Evolutionary conservation across 1,284 basidiomycete genomes (phyloP), one percentile per base, ranked within the genome.

Genomic region (Golubevia sp.): DNA sequence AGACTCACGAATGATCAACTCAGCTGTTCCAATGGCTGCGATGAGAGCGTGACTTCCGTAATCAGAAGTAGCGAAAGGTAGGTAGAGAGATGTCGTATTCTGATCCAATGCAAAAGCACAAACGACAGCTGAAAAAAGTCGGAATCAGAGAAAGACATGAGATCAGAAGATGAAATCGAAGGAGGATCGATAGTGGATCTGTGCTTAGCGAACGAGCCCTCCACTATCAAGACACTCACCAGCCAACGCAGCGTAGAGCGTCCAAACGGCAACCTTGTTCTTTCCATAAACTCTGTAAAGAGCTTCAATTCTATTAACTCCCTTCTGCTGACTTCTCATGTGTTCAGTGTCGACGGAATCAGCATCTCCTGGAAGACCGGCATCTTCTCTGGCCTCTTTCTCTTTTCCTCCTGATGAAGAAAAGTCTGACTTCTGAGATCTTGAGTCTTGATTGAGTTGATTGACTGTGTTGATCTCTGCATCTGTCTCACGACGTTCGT

Each of bases 11-110:
- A 65, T 57, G 56, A 65, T 65, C 27, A 57, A 26, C 25, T 62
- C 61, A 18, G 48, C 61, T 20, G 61, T 62, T 11, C 50, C 61
- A 23, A 77, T 71, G 25, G 67, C 51, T 21, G 61, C 65, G 8
- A 73, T 63, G 13, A 73, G 58, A n/a, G 58, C 62, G 53, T 76
- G 74, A 6, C 61, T 51, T 3, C 68, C 73, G 38, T 65, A 65
- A 1, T 60, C 58, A 25, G n/a, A 50, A 3, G 70, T 64, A 3
- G 64, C 72, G 49, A 65, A 61, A 26, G 67, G 21, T 38, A 72
- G 67, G 56, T 74, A 73, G 0, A 54, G 48, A 25, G 59, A 55
- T 91, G 90, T 52, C 66, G 69, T 44, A 18, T 44, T 44, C 18
- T 44, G 38, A 18, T 44, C 38, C 18, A 44, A 18, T 13, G 13